phyloP scores from a whole-genome alignment of 73 alveolate species.

The Tetrahymena borealis region DNA sequence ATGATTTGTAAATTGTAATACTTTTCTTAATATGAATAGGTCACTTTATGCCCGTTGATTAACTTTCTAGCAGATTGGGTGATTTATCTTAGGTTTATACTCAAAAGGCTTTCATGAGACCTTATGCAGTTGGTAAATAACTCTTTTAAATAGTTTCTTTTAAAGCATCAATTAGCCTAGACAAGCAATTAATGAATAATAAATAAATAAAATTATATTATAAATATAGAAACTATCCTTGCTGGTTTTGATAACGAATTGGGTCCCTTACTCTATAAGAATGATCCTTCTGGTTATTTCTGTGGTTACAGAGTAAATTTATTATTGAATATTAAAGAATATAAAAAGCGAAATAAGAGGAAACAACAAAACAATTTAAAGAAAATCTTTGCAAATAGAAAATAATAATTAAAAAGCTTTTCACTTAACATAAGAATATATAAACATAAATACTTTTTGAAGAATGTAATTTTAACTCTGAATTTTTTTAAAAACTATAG shows the following conservation, averaged over 20 bases:
- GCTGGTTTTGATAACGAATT: slow-evolving; percentile 88
- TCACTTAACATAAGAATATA: too few species aligned
- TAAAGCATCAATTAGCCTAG: too few species aligned
- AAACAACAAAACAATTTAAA: too few species aligned
- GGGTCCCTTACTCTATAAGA: slow-evolving; percentile 88
- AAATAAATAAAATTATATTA: background rate
- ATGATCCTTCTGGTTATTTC: slow-evolving; percentile 92
- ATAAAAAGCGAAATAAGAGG: background rate
- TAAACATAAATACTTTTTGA: too few species aligned
- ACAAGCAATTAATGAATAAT: background rate
- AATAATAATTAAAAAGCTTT: too few species aligned
- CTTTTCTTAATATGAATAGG: background rate
- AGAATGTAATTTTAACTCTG: too few species aligned
- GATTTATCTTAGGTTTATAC: slow-evolving; percentile 78
- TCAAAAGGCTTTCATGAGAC: slow-evolving; percentile 81
- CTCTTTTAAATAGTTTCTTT: background rate
- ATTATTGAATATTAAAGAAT: background rate
- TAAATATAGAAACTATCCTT: slow-evolving; percentile 47
- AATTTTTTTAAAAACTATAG: background rate
- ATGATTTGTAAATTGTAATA: background rate
- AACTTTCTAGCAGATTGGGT: slow-evolving; percentile 79
- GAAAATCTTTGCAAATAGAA: too few species aligned
- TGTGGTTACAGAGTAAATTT: slow-evolving; percentile 75
- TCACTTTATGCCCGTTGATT: slow-evolving; percentile 84
- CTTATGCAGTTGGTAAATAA: slow-evolving; percentile 58